Conservation (phyloP, 106 monocot species). For the Dioscorea zingiberensis region DNA sequence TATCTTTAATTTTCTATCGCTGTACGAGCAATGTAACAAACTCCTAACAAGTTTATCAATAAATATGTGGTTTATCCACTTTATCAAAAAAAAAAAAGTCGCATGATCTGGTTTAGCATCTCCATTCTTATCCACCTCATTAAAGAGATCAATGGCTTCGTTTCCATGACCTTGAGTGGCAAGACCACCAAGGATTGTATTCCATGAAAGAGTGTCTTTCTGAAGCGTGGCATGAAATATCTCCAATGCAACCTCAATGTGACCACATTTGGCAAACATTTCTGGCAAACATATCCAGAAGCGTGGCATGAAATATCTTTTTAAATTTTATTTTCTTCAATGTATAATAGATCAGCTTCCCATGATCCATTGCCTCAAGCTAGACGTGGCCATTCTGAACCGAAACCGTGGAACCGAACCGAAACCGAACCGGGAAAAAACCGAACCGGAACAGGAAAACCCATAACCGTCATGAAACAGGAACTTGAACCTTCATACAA, state of each 20-base stretch:
- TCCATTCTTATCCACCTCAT: conserved; percentile 18
- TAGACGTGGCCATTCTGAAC: conserved; percentile 41
- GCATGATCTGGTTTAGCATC: conserved; percentile 24
- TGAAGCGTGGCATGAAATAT: conserved; percentile 26
- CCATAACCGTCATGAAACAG: too few species aligned
- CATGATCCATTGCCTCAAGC: conserved; percentile 32
- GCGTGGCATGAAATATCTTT: conserved; percentile 25
- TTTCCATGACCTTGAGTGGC: conserved; percentile 23
- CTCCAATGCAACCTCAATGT: conserved; percentile 21
- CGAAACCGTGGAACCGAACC: too few species aligned
- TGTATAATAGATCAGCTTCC: conserved; percentile 32
- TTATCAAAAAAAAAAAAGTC: too few species aligned
- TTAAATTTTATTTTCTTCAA: conserved; percentile 20
- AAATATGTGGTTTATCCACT: too few species aligned
- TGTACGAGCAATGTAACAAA: too few species aligned
- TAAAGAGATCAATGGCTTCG: conserved; percentile 25
- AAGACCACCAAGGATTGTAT: conserved; percentile 39
- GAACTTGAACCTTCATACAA: too few species aligned
- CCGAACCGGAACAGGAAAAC: too few species aligned
- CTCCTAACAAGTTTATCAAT: too few species aligned
- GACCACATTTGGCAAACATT: conserved; percentile 62
- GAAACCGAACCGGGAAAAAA: too few species aligned
- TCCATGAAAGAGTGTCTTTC: conserved; percentile 31
- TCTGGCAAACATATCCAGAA: conserved; percentile 12
- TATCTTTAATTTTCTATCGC: too few species aligned